These are phyloP conservation scores for Mycena haematopus DNA, from an alignment of 768 basidiomycete genomes.

Conservation along the genomic window DNA sequence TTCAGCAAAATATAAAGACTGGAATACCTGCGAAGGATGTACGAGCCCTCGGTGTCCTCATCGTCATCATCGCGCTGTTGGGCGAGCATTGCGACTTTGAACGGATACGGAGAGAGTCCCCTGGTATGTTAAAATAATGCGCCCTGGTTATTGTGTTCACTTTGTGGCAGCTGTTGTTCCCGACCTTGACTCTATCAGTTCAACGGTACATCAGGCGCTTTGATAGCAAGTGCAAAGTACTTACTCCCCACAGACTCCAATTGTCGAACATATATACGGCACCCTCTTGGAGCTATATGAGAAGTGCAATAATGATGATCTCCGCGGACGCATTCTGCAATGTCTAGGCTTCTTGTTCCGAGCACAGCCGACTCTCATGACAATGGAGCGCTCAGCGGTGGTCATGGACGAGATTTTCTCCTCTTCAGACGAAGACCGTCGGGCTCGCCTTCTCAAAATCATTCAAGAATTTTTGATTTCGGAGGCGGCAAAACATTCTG, in stretches of 20 bases:
- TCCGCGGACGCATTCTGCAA: slow-evolving; percentile 79
- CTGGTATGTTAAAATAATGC: slow-evolving; percentile 50
- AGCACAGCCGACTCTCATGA: slow-evolving; percentile 91
- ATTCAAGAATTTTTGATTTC: slow-evolving; percentile 92
- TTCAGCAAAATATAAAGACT: slow-evolving; percentile 62
- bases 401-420: slow-evolving; percentile 93
- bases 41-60: slow-evolving; percentile 68
- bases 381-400: slow-evolving; percentile 71
- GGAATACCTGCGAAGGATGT: slow-evolving; percentile 55
- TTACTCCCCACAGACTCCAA: slow-evolving; percentile 56
- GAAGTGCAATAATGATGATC: slow-evolving; percentile 60
- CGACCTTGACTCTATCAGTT: slow-evolving; percentile 61
- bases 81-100: slow-evolving; percentile 93
- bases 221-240: background rate
- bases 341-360: slow-evolving; percentile 94
- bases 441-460: slow-evolving; percentile 79
- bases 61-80: slow-evolving; percentile 85
- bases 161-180: slow-evolving; percentile 53
- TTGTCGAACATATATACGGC: slow-evolving; percentile 85
- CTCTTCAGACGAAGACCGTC: slow-evolving; percentile 73
- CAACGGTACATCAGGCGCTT: slow-evolving; percentile 47
- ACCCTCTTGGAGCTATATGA: slow-evolving; percentile 75
- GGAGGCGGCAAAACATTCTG: slow-evolving; percentile 79
- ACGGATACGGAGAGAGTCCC: slow-evolving; percentile 63
- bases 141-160: background rate